These are phyloP conservation scores for Bremia lactucae DNA, from an alignment of 352 stramenopile genomes.

Conservation along the genomic window DNA sequence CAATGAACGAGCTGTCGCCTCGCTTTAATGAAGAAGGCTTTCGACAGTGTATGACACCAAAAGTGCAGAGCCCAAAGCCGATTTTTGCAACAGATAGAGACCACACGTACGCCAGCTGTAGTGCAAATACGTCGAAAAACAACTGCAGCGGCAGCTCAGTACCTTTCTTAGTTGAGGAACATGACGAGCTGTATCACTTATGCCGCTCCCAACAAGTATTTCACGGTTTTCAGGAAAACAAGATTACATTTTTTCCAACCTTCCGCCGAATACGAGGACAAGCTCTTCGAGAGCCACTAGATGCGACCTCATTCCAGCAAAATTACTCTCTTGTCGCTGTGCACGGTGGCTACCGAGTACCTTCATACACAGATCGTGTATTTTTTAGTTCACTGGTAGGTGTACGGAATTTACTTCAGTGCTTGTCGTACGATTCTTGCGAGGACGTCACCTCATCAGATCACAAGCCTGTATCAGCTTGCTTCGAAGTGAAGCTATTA, in stretches of 20 bases:
- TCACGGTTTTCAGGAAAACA: constrained; percentile 61
- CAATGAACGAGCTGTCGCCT: constrained; percentile 16
- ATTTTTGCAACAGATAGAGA: constrained; percentile 2
- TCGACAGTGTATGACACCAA: constrained; percentile 37
- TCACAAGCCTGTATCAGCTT: constrained; percentile 70
- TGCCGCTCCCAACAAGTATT: constrained; percentile 64
- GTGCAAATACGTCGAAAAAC: constrained; percentile 7
- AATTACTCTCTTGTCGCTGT: constrained; percentile 61
- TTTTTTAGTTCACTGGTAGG: constrained; percentile 70
- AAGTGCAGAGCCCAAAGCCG: constrained; percentile 20
- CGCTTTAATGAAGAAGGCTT: constrained; percentile 23
- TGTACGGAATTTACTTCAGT: constrained; percentile 38
- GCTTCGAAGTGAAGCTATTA: constrained; percentile 40
- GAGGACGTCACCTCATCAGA: constrained; percentile 67
- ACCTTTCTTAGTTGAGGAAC: constrained; percentile 37
- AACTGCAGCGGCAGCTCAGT: constrained; percentile 17
- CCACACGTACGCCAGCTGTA: constrained; percentile 2
- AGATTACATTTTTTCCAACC: constrained; percentile 66
- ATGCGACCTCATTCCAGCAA: constrained; percentile 23
- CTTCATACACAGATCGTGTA: constrained; percentile 86
- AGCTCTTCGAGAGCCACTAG: constrained; percentile 18
- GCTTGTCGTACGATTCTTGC: constrained; percentile 68
- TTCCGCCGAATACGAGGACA: constrained; percentile 65
- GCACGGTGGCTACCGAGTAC: constrained; percentile 59
- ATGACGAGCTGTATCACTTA: constrained; percentile 63